These are phyloP conservation scores for Inga laurina DNA, from an alignment of 306 rosid genomes.

Conservation along the genomic window DNA sequence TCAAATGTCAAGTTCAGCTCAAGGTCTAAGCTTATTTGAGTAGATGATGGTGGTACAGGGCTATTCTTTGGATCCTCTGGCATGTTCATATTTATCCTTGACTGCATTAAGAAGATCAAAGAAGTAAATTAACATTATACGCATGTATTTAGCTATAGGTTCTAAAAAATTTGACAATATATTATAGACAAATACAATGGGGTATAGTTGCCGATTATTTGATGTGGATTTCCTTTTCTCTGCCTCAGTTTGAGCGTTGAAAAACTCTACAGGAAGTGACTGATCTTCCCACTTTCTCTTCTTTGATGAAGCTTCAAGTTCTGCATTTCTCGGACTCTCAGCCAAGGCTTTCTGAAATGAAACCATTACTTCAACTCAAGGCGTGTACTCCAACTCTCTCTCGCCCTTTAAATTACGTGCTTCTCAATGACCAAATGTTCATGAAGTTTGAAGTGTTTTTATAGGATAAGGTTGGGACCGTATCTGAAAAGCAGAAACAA, in stretches of 20 bases:
- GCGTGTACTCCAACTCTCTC: background rate
- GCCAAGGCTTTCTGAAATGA: constrained; percentile 57
- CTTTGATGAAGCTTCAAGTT: constrained; percentile 51
- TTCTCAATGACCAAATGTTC: constrained; percentile 28
- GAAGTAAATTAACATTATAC: background rate
- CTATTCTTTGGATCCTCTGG: constrained; percentile 53
- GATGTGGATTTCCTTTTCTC: constrained; percentile 41
- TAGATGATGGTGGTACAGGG: constrained; percentile 28
- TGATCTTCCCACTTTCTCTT: constrained; percentile 68
- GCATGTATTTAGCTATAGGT: background rate
- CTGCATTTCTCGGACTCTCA: constrained; percentile 50
- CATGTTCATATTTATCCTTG: constrained; percentile 57
- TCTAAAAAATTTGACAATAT: background rate
- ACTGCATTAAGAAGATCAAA: constrained; percentile 45
- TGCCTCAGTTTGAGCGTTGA: constrained; percentile 45
- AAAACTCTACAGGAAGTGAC: constrained; percentile 31
- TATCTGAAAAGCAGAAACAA: background rate
- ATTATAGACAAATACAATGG: constrained; percentile 67
- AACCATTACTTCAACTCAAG: constrained; percentile 50
- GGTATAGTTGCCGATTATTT: constrained; percentile 61
- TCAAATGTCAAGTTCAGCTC: constrained; percentile 77
- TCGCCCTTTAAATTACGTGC: background rate
- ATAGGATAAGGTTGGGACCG: constrained; percentile 51
- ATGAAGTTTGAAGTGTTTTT: constrained; percentile 45
- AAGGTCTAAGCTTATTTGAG: constrained; percentile 71